These are phyloP conservation scores for Cymodocea nodosa DNA, from an alignment of 116 monocot species.

Conservation along the genomic window DNA sequence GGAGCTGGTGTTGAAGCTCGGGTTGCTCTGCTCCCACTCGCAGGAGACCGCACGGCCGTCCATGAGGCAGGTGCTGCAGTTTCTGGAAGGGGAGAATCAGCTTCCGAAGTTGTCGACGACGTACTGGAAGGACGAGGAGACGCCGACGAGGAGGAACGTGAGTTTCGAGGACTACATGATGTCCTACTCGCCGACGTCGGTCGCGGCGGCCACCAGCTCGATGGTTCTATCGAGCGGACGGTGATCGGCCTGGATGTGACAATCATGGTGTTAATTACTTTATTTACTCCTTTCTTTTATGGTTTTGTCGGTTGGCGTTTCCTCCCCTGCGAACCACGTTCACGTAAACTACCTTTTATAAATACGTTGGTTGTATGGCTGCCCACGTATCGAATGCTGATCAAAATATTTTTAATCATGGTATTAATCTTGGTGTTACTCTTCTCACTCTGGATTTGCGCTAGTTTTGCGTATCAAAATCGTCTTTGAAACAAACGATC, in stretches of 20 bases:
- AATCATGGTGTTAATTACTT: too few relatives aligned
- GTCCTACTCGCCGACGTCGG: neutral
- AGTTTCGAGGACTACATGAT: constrained; percentile 1
- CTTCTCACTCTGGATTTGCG: too few relatives aligned
- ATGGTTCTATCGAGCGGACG: constrained; percentile 6
- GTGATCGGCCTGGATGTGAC: neutral
- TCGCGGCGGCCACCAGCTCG: neutral
- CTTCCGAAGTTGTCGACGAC: constrained; percentile 2
- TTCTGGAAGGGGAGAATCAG: constrained; percentile 5
- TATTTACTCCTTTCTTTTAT: too few relatives aligned
- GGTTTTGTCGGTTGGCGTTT: too few relatives aligned
- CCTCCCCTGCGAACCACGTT: too few relatives aligned
- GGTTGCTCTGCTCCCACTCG: constrained; percentile 7
- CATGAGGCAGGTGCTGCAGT: constrained; percentile 9
- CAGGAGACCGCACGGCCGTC: neutral
- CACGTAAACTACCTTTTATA: too few relatives aligned
- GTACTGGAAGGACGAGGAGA: neutral
- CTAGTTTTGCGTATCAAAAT: too few relatives aligned
- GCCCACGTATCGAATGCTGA: too few relatives aligned
- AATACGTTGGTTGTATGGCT: too few relatives aligned
- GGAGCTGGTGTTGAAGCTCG: constrained; percentile 8
- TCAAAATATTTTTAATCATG: too few relatives aligned
- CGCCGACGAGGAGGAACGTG: neutral
- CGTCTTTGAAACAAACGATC: too few relatives aligned
- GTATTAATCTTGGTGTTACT: too few relatives aligned